A percentile compares a stretch with the other conserved stretches of the same genome.
Conservation (phyloP, 2,329 filamentous ascomycete species). For the Xylaria sp. region DNA sequence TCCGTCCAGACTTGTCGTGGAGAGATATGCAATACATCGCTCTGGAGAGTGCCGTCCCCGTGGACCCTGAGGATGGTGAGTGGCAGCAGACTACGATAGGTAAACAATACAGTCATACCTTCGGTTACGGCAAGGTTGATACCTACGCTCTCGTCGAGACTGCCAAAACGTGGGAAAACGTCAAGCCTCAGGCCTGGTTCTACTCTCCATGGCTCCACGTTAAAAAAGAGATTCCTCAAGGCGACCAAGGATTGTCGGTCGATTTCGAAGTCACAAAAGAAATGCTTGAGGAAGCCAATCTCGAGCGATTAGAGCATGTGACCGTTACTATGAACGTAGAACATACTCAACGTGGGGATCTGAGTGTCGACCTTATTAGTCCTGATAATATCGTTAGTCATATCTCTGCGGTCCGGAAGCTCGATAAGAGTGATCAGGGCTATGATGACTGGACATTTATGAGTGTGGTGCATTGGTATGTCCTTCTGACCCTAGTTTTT, state of each 20-base stretch:
- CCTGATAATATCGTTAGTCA: conserved; percentile 83
- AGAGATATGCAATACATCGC: conserved; percentile 93
- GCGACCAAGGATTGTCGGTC: conserved; percentile 76
- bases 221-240: conserved; percentile 83
- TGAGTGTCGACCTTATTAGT: conserved; percentile 90
- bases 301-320: conserved; percentile 89
- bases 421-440: conserved; percentile 70
- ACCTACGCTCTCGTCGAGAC: conserved; percentile 82
- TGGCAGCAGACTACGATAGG: conserved; percentile 85
- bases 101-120: conserved; percentile 90
- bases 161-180: conserved; percentile 82
- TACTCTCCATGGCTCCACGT: conserved; percentile 95
- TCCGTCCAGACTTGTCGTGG: conserved; percentile 88
- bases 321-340: conserved; percentile 97
- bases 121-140: conserved; percentile 95
- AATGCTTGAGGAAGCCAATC: conserved; percentile 80
- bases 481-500: background rate
- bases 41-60: conserved; percentile 80
- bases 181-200: conserved; percentile 96
- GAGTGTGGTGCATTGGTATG: conserved; percentile 92
- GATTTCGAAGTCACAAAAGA: conserved; percentile 82
- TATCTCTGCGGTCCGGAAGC: conserved; percentile 74
- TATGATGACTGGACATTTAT: conserved; percentile 99
- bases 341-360: conserved; percentile 84
- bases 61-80: conserved; percentile 73